Evolutionary conservation across 2,329 filamentous ascomycete genomes (phyloP).

Genomic region (Alternaria gaisen): DNA sequence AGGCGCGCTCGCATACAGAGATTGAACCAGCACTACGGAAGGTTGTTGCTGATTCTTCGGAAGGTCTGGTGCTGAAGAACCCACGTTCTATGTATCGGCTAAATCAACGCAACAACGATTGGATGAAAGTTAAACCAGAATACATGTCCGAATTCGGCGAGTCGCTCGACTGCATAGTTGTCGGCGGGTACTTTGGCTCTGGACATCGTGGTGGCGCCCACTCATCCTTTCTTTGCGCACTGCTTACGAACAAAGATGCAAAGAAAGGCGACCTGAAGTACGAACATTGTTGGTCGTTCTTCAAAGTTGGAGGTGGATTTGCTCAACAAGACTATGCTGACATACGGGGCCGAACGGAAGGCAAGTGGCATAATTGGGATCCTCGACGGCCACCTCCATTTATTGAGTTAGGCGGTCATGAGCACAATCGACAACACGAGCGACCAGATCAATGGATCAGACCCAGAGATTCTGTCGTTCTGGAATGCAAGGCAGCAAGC

Average conservation of each 20-base stretch:
- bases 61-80: conserved; percentile 94
- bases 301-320: conserved; percentile 97
- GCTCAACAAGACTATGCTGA: conserved; percentile 83
- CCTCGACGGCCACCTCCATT: conserved; percentile 76
- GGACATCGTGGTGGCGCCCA: conserved; percentile 83
- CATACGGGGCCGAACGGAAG: conserved; percentile 83
- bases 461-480: conserved; percentile 83
- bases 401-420: conserved; percentile 77
- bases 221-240: conserved; percentile 88
- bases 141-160: conserved; percentile 98
- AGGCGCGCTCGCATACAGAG: conserved; percentile 71
- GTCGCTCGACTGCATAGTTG: conserved; percentile 85
- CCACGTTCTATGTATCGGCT: conserved; percentile 85
- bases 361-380: conserved; percentile 92
- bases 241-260: conserved; percentile 76
- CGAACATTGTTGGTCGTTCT: conserved; percentile 91
- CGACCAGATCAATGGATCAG: conserved; percentile 92
- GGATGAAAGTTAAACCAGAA: conserved; percentile 98
- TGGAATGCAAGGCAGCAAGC: conserved; percentile 88
- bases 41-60: conserved; percentile 85
- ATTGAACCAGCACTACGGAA: conserved; percentile 82
- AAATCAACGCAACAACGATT: conserved; percentile 91
- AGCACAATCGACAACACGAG: conserved; percentile 75
- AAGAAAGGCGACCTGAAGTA: conserved; percentile 64
- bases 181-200: conserved; percentile 92